Base-by-base conservation (phyloP, 139 green algal genomes). In the Picochlorum sp. region DNA sequence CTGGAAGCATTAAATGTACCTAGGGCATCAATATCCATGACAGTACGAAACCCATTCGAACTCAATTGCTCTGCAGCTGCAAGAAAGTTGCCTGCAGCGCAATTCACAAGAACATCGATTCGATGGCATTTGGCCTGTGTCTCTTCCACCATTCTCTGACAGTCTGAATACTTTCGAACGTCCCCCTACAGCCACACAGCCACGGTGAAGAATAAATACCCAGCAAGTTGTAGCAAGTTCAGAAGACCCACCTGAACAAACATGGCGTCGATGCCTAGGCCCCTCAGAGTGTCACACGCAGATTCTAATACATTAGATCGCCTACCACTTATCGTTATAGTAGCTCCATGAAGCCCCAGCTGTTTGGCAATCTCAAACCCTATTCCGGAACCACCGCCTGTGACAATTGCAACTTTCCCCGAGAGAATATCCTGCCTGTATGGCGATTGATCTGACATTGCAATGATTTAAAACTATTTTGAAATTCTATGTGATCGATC, bases 21-120 rank as follows among this genome's bases (percentile, higher is more conserved):
- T 28, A 95, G 49, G 1, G 92, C 70, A 70, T 98, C 92, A 51
- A 98, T 98, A 60, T 98, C 92, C 79, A 98, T 87, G 7, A 98
- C 92, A 75, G 88, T 95, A 7, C 68, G 70, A 71, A 97, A 98
- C n/a, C 86, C 92, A 51, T 96, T 96, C 13, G 74, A 63, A 3
- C 74, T 80, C 4, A 98, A 78, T 55, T 89, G 74, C 70, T 96
- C 86, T 31, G 90, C 88, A 38, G 88, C 73, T 0, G 80, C 69
- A 54, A 86, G 49, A 63, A 92, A 92, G 68, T 92, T 92, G 45
- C 85, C 85, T 20, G 92, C 92, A 14, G 92, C 92, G 60, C 87
- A 92, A 73, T 98, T 98, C 49, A 98, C 82, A 23, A 98, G 77
- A 57, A 98, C 87, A 80, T 94, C 75, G 3, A 98, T 63, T 6